Evolutionary conservation across 257 asterid genomes (phyloP), one percentile per base, ranked within the genome.

Genomic region (Capsicum rhomboideum): DNA sequence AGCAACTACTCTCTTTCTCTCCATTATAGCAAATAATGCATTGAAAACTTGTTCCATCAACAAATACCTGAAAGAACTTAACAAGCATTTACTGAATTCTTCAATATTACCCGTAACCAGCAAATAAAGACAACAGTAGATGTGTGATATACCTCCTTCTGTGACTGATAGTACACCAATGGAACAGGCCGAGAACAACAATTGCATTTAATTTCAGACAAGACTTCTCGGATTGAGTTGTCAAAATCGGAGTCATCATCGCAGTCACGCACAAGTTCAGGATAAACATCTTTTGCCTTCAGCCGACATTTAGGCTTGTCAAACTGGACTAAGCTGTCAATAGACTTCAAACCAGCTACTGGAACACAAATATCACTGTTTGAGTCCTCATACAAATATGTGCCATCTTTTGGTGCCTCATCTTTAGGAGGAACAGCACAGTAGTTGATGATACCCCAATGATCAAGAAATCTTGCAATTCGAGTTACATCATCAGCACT

Each of bases 401-500:
- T 87, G 55, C 89, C 97, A 63, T 91, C 95, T 87, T 91, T 93
- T 52, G 78, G 90, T 55, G 83, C 58, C 89, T 88, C 97, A 31
- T 82, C 84, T 88, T 89, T 85, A 64, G 85, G 92, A 82, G 97
- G 87, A 46, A 87, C 71, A 59, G 99, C 98, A 86, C 98, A 97
- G 61, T 97, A 97, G 82, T 97, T 97, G 72, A 97, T 93, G 85
- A 97, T 92, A 78, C 99, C 99, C 99, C 98, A 97, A 74, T 95
- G 97, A 87, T 95, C 98, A 86, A 97, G 97, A 93, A 95, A 97
- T 89, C 98, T 88, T 72, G 91, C 89, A 63, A 97, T 90, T 85
- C 99, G 91, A 86, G 90, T 89, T 84, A 94, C 84, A 89, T 97
- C 98, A 74, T 92, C 98, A 85, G 46, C 59, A 84, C 92, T 92